These are phyloP conservation scores for Lepidium africanum DNA, from an alignment of 345 rosid species.

Conservation along the genomic window DNA sequence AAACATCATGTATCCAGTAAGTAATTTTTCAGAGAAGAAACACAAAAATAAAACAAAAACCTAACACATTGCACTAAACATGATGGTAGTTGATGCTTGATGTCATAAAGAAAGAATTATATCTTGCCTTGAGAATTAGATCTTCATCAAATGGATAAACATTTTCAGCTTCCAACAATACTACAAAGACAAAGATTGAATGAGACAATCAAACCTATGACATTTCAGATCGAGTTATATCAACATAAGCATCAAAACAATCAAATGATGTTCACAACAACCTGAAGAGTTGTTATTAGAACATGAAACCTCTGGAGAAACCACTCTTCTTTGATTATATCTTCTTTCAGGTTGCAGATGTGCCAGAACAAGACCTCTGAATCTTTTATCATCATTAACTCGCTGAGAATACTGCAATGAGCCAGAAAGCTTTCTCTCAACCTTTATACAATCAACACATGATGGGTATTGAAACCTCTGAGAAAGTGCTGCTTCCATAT, in stretches of 20 bases:
- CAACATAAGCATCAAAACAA: not conserved
- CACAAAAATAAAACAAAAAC: conserved; percentile 14
- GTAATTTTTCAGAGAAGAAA: not conserved
- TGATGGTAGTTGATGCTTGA: not conserved
- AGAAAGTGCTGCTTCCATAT: conserved; percentile 54
- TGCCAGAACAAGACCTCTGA: conserved; percentile 36
- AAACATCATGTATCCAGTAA: conserved; percentile 25
- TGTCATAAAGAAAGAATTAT: not conserved
- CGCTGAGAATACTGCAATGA: conserved; percentile 30
- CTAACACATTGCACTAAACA: not conserved
- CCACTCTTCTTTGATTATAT: conserved; percentile 6
- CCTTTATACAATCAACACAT: conserved; percentile 33
- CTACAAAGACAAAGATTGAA: conserved; percentile 33
- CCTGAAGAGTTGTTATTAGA: conserved; percentile 52
- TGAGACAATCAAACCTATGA: not conserved
- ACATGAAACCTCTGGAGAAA: conserved; percentile 36
- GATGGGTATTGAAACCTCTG: conserved; percentile 40
- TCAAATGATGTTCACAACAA: conserved; percentile 6
- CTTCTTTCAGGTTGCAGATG: conserved; percentile 27
- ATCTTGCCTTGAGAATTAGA: conserved; percentile 52
- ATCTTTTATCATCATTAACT: conserved; percentile 27
- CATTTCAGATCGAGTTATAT: not conserved
- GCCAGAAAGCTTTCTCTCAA: conserved; percentile 22
- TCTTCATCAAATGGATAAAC: conserved; percentile 39
- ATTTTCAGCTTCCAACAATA: conserved; percentile 44